phyloP scores from a whole-genome alignment of 768 basidiomycete species.

The Mrakia hoshinonis region DNA sequence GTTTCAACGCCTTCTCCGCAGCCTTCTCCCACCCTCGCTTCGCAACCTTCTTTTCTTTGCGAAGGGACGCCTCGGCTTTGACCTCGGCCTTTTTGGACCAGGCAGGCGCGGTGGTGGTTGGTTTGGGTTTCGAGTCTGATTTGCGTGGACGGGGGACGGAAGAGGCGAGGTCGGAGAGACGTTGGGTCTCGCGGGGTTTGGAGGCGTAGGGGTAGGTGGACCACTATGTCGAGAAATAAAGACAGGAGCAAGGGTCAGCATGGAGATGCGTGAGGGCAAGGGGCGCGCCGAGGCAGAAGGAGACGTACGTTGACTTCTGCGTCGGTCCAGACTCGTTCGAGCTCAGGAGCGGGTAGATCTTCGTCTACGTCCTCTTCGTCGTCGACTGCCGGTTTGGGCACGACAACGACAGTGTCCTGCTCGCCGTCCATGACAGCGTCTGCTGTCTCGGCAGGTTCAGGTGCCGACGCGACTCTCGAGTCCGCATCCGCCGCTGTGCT shows the following conservation, averaged over 20 bases:
- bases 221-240: neutral
- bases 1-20: neutral
- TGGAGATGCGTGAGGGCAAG: neutral
- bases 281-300: neutral
- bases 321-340: slow-evolving; percentile 19
- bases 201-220: slow-evolving; percentile 27
- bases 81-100: slow-evolving; percentile 24
- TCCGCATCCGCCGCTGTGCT: slow-evolving; percentile 31
- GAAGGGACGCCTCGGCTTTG: slow-evolving; percentile 19
- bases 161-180: slow-evolving; percentile 8
- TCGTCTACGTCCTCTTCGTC: slow-evolving; percentile 30
- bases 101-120: slow-evolving; percentile 12
- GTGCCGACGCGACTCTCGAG: slow-evolving; percentile 27
- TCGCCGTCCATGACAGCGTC: slow-evolving; percentile 54
- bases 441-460: slow-evolving; percentile 47
- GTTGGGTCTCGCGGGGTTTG: slow-evolving; percentile 26
- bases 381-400: slow-evolving; percentile 25
- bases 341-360: slow-evolving; percentile 24
- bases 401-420: slow-evolving; percentile 29
- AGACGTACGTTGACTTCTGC: slow-evolving; percentile 22
- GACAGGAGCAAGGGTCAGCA: neutral
- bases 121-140: slow-evolving; percentile 5
- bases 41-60: slow-evolving; percentile 16
- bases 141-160: neutral
- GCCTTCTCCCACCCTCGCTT: slow-evolving; percentile 20